Evolutionary conservation across 2,329 filamentous ascomycete genomes (phyloP), one percentile per base, ranked within the genome.

Genomic region (Diaporthe citri): DNA sequence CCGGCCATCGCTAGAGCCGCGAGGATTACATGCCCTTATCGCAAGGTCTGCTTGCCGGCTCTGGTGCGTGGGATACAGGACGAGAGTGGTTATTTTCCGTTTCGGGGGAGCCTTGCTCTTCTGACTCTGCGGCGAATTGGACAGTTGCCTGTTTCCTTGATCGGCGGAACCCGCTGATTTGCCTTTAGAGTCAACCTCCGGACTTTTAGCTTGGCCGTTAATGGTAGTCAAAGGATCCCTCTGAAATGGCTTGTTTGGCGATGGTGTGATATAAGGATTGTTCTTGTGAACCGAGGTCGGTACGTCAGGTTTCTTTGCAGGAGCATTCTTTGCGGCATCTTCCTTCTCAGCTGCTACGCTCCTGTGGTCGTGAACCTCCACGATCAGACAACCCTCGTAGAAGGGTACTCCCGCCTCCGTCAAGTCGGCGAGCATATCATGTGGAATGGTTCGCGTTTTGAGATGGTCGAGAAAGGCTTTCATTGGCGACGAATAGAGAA

Each of bases 331-430:
- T 67, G 86, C 89, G 74, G 86, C 85, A 79, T 87, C 87, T 78
- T 90, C 91, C 81, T 95, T 92, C 78, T 89, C 86, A 76, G 89
- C 88, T 62, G 88, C 88, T 56, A 86, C 86, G 0, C 93, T 91
- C 80, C 94, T 94, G 85, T 98, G 94, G 82, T 98, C 95, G 80
- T 97, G 91, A n/a, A 98, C 87, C 83, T 97, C 93, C 48, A 99
- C 95, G 78, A 99, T 98, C 74, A 99, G 89, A 81, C 96, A 98
- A 43, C 94, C 95, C 83, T 98, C 96, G 82, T 98, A 99, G 82
- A 98, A 98, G 13, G 89, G 88, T 20, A 98, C 93, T 28, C 92
- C 91, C 25, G 88, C 88, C 64, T 91, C 88, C 39, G 92, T 88
- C 72, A 99, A 90, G 78, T 96, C 93, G 64, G 93, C 91, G 15